Evolutionary conservation across 2,329 filamentous ascomycete species (phyloP).

Genomic region (Penicillium italicum): DNA sequence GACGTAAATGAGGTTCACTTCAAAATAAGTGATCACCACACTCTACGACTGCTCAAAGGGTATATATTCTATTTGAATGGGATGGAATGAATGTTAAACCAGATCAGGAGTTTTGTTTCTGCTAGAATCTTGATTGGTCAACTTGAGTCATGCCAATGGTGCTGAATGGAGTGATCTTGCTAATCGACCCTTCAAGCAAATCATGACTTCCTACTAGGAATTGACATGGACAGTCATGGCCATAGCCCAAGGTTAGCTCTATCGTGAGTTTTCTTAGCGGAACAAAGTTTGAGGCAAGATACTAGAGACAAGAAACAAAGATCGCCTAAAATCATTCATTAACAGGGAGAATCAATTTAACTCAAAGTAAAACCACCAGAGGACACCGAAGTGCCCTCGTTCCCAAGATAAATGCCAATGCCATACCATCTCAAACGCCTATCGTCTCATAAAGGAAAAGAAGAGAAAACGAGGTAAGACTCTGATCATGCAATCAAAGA

Average conservation of each 20-base stretch:
- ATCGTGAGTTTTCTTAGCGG: not conserved
- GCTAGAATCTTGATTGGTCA: not conserved
- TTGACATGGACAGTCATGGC: too few relatives aligned
- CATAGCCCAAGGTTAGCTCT: not conserved
- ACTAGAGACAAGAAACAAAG: not conserved
- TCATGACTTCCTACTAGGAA: too few relatives aligned
- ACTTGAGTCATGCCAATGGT: not conserved
- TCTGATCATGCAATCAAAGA: slow-evolving; percentile 17
- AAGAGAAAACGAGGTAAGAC: slow-evolving; percentile 1
- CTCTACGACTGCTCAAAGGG: not conserved
- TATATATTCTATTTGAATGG: not conserved
- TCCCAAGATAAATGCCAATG: slow-evolving; percentile 9
- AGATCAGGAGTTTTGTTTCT: not conserved
- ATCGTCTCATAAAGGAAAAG: slow-evolving; percentile 10
- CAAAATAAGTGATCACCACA: not conserved
- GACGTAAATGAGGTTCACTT: not conserved
- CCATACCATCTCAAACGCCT: slow-evolving; percentile 15
- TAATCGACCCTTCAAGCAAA: too few relatives aligned
- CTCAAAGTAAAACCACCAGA: slow-evolving; percentile 2
- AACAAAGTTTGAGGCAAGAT: not conserved
- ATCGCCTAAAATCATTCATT: not conserved
- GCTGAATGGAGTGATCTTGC: too few relatives aligned
- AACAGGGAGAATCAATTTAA: not conserved
- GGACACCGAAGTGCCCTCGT: not conserved
- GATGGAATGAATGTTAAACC: not conserved